Percentiles rank a stretch among this genome's conserved stretches.
These are phyloP conservation scores for Leishmania amazonensis DNA, from an alignment of 208 protist genomes.

Conservation along the genomic window DNA sequence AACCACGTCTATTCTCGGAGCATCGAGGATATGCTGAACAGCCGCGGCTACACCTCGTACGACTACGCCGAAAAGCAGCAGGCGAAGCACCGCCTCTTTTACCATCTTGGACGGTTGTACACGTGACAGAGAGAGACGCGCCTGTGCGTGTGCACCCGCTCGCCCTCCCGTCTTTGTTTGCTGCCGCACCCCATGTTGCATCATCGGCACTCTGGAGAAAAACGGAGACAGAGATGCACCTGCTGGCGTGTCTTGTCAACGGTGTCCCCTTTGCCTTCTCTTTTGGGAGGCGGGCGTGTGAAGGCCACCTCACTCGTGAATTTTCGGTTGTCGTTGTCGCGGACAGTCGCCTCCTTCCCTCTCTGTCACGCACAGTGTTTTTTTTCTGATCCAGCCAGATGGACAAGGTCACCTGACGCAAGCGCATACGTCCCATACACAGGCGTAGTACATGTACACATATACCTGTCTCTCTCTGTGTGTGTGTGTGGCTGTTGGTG, in stretches of 20 bases:
- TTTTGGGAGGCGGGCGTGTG: neutral
- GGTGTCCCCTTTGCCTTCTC: neutral
- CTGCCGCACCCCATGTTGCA: neutral
- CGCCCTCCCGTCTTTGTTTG: neutral
- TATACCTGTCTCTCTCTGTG: too few species aligned
- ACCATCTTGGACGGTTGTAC: constrained; percentile 82
- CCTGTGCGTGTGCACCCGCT: neutral
- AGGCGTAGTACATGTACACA: neutral
- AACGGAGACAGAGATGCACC: neutral
- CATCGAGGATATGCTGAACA: constrained; percentile 89
- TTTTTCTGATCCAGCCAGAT: neutral
- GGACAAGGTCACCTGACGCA: neutral
- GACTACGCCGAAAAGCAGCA: constrained; percentile 91
- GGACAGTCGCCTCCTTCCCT: neutral
- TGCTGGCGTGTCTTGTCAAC: neutral
- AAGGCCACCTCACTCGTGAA: neutral
- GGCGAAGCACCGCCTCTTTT: constrained; percentile 76
- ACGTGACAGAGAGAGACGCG: constrained; percentile 42
- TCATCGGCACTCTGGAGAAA: neutral
- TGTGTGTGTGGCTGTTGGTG: neutral
- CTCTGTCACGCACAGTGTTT: neutral
- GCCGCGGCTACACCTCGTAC: constrained; percentile 89
- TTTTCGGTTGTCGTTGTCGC: neutral
- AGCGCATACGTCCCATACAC: neutral
- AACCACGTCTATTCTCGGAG: constrained; percentile 88